phyloP scores from a whole-genome alignment of 345 rosid genomes.

The Rhodamnia rubescens region DNA sequence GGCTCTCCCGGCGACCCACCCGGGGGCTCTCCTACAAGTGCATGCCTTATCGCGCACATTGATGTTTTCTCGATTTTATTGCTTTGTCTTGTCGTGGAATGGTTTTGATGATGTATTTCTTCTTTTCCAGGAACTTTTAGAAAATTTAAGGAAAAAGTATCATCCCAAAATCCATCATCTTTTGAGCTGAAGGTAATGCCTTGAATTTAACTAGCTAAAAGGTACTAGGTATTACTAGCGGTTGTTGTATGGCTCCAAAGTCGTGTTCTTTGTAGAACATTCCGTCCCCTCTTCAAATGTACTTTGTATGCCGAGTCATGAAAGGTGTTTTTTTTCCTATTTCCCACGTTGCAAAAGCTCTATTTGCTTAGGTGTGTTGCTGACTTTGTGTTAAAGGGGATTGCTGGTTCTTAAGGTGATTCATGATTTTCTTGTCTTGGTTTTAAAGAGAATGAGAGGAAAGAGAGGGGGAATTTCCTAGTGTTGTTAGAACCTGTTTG shows the following conservation, averaged over 20 bases:
- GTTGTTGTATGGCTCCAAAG: background rate
- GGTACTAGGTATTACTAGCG: background rate
- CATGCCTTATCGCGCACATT: background rate
- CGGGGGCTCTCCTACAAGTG: too few species aligned
- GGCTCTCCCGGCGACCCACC: too few species aligned
- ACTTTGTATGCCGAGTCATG: background rate
- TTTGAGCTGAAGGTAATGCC: slow-evolving; percentile 44
- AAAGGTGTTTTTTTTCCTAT: background rate
- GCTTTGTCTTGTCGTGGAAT: background rate
- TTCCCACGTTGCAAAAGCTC: too few species aligned
- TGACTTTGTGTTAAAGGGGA: too few species aligned
- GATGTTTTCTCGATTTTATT: background rate
- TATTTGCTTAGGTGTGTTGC: too few species aligned
- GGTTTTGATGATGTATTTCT: background rate
- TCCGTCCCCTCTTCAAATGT: background rate
- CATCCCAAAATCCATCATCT: slow-evolving; percentile 46
- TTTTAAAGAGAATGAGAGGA: too few species aligned
- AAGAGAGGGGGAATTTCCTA: too few species aligned
- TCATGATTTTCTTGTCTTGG: too few species aligned
- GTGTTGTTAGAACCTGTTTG: too few species aligned
- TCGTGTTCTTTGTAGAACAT: background rate
- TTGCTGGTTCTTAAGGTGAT: too few species aligned
- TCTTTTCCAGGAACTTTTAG: slow-evolving; percentile 52
- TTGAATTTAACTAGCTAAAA: background rate
- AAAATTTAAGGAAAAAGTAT: slow-evolving; percentile 63